Conservation (phyloP, 2,329 filamentous ascomycete species). For the Cladosporium halotolerans region DNA sequence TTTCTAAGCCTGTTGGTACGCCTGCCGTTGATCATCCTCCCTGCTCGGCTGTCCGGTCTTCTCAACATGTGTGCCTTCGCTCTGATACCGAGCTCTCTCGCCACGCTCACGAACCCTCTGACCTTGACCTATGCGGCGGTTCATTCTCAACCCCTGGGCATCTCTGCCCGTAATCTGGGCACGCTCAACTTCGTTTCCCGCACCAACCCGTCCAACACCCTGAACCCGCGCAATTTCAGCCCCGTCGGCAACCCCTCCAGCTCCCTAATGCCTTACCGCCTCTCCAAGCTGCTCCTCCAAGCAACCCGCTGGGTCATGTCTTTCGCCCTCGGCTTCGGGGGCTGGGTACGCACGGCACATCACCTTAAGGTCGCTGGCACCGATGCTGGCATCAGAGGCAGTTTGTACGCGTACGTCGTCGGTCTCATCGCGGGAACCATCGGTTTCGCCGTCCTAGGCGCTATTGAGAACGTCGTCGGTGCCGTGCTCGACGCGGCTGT, state of each 20-base stretch:
- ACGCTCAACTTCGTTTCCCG: slow-evolving; percentile 76
- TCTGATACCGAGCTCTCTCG: slow-evolving; percentile 77
- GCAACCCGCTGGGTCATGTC: slow-evolving; percentile 89
- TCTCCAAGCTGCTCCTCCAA: slow-evolving; percentile 86
- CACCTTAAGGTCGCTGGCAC: slow-evolving; percentile 56
- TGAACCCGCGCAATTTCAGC: slow-evolving; percentile 32
- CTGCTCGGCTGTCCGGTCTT: slow-evolving; percentile 63
- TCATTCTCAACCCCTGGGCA: slow-evolving; percentile 74
- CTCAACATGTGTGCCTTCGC: slow-evolving; percentile 68
- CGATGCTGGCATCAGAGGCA: slow-evolving; percentile 54
- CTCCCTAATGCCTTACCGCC: slow-evolving; percentile 74
- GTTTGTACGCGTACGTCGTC: slow-evolving; percentile 89
- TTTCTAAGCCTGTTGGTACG: slow-evolving; percentile 74
- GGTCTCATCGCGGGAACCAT: slow-evolving; percentile 89
- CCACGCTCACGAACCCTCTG: slow-evolving; percentile 81
- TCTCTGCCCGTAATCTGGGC: slow-evolving; percentile 70
- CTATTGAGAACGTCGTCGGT: slow-evolving; percentile 34
- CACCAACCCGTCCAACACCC: slow-evolving; percentile 65
- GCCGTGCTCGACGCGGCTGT: slow-evolving; percentile 52
- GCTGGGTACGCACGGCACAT: slow-evolving; percentile 91
- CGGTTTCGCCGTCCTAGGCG: slow-evolving; percentile 78
- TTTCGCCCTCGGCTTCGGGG: slow-evolving; percentile 80
- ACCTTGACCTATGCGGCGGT: slow-evolving; percentile 91
- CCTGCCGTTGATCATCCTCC: slow-evolving; percentile 77
- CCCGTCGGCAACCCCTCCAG: slow-evolving; percentile 26